These are phyloP conservation scores for Colletotrichum scovillei DNA, from an alignment of 2,329 filamentous ascomycete genomes.

Conservation along the genomic window DNA sequence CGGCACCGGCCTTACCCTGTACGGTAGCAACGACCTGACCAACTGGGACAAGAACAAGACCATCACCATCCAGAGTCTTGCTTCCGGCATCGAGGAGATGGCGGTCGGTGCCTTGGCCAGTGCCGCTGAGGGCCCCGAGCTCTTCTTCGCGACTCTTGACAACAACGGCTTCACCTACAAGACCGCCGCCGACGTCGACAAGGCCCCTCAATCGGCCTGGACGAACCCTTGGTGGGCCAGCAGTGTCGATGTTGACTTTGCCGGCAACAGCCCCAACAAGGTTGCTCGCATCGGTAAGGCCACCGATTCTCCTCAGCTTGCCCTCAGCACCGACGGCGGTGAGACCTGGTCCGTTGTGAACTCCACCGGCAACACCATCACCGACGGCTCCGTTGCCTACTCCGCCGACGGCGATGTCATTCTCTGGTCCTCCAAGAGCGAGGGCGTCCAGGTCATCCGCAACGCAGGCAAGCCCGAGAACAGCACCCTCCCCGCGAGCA, in stretches of 20 bases:
- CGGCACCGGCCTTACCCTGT: conserved; percentile 67
- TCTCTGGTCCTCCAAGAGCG: conserved; percentile 56
- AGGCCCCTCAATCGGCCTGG: conserved; percentile 57
- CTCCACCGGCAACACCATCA: conserved; percentile 56
- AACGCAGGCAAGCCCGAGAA: conserved; percentile 54
- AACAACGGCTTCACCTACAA: conserved; percentile 63
- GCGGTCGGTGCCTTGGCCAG: conserved; percentile 61
- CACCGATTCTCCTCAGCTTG: conserved; percentile 55
- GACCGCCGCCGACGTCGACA: conserved; percentile 49
- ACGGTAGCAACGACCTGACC: conserved; percentile 64
- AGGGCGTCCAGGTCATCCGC: conserved; percentile 55
- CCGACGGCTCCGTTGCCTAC: conserved; percentile 59
- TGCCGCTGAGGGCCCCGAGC: conserved; percentile 60
- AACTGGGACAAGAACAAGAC: conserved; percentile 64
- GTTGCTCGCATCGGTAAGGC: conserved; percentile 63
- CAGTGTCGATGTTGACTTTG: conserved; percentile 60
- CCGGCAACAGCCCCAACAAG: conserved; percentile 56
- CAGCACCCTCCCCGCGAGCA: conserved; percentile 56
- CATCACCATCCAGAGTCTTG: conserved; percentile 61
- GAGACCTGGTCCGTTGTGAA: conserved; percentile 58
- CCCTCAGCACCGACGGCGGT: conserved; percentile 63
- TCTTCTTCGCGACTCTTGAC: conserved; percentile 63
- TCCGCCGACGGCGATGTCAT: conserved; percentile 63
- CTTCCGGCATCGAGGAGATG: conserved; percentile 66
- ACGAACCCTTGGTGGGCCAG: conserved; percentile 58